A percentile compares a stretch with the other conserved stretches of the same genome.
Conservation (phyloP, 306 rosid genomes). For the Vigna mungo region DNA sequence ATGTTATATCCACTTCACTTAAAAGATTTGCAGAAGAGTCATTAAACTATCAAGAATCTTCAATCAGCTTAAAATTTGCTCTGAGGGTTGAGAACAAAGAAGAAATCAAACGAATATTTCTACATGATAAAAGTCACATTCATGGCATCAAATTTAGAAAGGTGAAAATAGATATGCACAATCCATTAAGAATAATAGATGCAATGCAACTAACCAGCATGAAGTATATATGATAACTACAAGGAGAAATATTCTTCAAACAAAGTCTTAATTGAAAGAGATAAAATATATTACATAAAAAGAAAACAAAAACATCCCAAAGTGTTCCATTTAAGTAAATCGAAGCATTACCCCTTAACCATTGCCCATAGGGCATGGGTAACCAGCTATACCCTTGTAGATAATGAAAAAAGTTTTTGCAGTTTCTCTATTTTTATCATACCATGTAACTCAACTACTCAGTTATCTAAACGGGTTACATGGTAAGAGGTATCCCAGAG, state of each 20-base stretch:
- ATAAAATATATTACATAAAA: neutral
- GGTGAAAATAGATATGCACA: neutral
- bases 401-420: neutral
- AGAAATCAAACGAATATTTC: neutral
- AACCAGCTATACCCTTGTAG: neutral
- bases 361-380: neutral
- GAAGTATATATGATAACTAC: slow-evolving; percentile 1
- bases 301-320: neutral
- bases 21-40: slow-evolving; percentile 27
- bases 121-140: slow-evolving; percentile 15
- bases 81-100: neutral
- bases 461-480: neutral
- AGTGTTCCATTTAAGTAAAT: neutral
- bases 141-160: slow-evolving; percentile 7
- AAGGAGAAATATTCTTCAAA: neutral
- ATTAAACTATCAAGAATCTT: neutral
- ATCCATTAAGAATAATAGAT: neutral
- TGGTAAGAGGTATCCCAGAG: neutral
- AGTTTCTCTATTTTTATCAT: neutral
- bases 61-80: slow-evolving; percentile 22
- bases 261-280: neutral
- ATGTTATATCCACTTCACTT: neutral
- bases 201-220: neutral
- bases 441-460: neutral
- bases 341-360: neutral